Evolutionary conservation across 1,284 basidiomycete species (phyloP).

Genomic region (Ustilago hordei): DNA sequence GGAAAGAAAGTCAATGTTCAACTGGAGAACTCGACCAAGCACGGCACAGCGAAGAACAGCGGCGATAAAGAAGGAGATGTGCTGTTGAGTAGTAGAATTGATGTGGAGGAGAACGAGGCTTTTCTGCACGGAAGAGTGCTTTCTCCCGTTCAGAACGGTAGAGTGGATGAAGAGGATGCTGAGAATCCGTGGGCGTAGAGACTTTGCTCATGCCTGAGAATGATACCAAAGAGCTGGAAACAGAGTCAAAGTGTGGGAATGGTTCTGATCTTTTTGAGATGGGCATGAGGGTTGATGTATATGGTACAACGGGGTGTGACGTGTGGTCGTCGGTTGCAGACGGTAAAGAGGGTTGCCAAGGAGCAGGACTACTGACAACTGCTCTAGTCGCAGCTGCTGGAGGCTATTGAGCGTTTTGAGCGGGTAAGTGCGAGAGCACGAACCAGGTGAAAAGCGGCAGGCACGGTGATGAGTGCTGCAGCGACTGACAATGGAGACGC

Average conservation of each 20-base stretch:
- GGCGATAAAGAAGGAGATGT: constrained; percentile 7
- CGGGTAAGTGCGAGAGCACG: no score
- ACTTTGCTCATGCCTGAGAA: not conserved
- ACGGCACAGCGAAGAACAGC: constrained; percentile 4
- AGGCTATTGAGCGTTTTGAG: not conserved
- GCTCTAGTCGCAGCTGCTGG: not conserved
- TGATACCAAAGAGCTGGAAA: not conserved
- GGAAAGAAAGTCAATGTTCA: constrained; percentile 16
- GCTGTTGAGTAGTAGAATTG: constrained; percentile 26
- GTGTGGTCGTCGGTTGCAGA: not conserved
- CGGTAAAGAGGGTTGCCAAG: not conserved
- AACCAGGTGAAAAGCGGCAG: not conserved
- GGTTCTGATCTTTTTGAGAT: constrained; percentile 7
- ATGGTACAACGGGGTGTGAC: constrained; percentile 22
- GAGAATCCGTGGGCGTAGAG: constrained; percentile 30
- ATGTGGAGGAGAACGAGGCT: constrained; percentile 29
- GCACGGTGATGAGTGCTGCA: not conserved
- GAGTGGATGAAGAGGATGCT: constrained; percentile 18
- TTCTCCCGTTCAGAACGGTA: constrained; percentile 7
- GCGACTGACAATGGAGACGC: not conserved
- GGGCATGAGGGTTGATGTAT: constrained; percentile 9
- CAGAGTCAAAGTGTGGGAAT: not conserved
- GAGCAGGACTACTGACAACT: not conserved
- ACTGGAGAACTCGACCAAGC: constrained; percentile 8
- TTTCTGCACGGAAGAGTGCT: constrained; percentile 31